Evolutionary conservation across 345 rosid genomes (phyloP).

Genomic region (Anastatica hierochuntica): DNA sequence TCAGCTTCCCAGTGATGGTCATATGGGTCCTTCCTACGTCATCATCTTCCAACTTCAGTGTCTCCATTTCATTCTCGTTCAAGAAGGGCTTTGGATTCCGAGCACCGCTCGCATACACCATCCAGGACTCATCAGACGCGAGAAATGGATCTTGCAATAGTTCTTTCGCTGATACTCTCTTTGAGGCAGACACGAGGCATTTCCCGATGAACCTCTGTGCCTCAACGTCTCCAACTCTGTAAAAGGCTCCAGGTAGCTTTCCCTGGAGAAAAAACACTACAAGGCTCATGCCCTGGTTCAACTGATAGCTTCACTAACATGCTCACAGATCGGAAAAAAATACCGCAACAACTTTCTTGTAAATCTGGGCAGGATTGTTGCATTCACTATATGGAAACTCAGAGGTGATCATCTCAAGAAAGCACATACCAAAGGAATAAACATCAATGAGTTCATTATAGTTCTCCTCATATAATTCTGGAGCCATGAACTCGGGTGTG

Average conservation of each 20-base stretch:
- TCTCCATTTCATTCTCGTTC: constrained; percentile 42
- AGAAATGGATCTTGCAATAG: constrained; percentile 61
- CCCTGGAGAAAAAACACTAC: constrained; percentile 37
- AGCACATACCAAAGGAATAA: constrained; percentile 81
- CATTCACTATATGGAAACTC: constrained; percentile 80
- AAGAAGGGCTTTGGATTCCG: constrained; percentile 43
- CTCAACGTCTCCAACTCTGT: constrained; percentile 48
- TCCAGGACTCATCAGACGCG: constrained; percentile 32
- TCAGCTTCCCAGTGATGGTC: constrained; percentile 61
- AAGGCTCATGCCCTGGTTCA: background rate
- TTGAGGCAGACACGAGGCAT: constrained; percentile 54
- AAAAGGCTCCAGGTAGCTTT: constrained; percentile 59
- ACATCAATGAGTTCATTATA: constrained; percentile 78
- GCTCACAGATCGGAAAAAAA: constrained; percentile 8
- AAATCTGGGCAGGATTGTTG: constrained; percentile 60
- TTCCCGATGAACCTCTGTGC: constrained; percentile 56
- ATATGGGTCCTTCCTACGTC: constrained; percentile 34
- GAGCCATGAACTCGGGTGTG: constrained; percentile 90
- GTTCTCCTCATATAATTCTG: constrained; percentile 72
- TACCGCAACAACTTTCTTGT: constrained; percentile 71
- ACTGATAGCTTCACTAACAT: constrained; percentile 6
- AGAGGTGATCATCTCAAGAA: constrained; percentile 71
- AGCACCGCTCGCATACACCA: constrained; percentile 17
- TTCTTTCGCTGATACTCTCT: constrained; percentile 55
- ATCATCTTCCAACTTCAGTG: constrained; percentile 38